phyloP scores from a whole-genome alignment of 352 stramenopile genomes.

The Phytophthora pistaciae region DNA sequence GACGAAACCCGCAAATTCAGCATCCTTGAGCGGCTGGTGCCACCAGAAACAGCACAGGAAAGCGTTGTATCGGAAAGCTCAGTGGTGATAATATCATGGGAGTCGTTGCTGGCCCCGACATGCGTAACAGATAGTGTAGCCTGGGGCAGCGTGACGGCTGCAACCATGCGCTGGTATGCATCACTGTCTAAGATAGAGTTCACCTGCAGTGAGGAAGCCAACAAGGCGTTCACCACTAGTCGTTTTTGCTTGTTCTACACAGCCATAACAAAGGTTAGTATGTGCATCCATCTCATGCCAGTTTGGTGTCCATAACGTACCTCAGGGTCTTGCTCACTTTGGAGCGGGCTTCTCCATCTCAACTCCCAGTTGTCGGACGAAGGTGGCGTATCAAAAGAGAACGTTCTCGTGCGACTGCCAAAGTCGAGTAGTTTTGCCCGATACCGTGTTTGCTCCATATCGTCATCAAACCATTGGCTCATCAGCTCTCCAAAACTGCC shows the following conservation, averaged over 20 bases:
- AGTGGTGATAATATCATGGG: constrained; percentile 67
- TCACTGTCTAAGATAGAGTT: constrained; percentile 50
- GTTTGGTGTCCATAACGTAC: constrained; percentile 30
- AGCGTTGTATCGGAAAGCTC: constrained; percentile 58
- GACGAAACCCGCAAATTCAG: constrained; percentile 52
- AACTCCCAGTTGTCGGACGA: constrained; percentile 84
- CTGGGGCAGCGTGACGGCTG: constrained; percentile 45
- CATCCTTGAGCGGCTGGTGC: constrained; percentile 10
- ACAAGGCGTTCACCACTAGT: constrained; percentile 70
- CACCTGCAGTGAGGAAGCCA: constrained; percentile 76
- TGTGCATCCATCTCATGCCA: background rate
- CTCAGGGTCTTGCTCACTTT: constrained; percentile 62
- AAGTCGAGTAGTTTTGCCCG: constrained; percentile 55
- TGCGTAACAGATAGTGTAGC: constrained; percentile 51
- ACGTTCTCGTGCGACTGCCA: constrained; percentile 37
- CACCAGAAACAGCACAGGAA: constrained; percentile 38
- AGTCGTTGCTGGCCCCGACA: constrained; percentile 47
- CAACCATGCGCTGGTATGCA: constrained; percentile 51
- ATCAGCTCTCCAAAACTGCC: constrained; percentile 78
- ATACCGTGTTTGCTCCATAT: constrained; percentile 59
- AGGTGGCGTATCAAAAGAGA: constrained; percentile 38
- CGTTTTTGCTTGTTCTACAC: constrained; percentile 71
- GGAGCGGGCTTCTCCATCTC: constrained; percentile 73
- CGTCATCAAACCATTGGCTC: constrained; percentile 77
- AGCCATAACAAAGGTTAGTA: constrained; percentile 10